Conservation (phyloP, 2,329 filamentous ascomycete species). For the Raffaelea ambrosiae region DNA sequence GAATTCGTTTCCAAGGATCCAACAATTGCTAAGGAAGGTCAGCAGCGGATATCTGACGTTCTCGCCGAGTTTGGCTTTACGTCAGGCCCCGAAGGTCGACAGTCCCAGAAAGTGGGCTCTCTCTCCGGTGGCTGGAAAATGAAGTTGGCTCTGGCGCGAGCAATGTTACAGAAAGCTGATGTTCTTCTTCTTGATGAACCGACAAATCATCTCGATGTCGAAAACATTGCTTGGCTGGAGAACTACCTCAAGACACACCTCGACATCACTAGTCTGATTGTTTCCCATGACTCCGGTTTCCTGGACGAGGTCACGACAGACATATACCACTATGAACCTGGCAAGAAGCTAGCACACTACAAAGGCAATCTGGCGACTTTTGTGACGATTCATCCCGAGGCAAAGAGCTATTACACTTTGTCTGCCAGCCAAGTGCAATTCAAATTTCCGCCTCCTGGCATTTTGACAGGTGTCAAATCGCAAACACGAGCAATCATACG, state of each 20-base stretch:
- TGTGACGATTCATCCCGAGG: constrained; percentile 84
- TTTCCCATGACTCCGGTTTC: constrained; percentile 97
- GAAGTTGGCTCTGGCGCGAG: constrained; percentile 92
- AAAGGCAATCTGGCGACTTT: constrained; percentile 77
- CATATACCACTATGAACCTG: constrained; percentile 94
- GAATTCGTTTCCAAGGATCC: constrained; percentile 90
- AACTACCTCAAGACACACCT: constrained; percentile 93
- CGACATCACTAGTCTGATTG: constrained; percentile 94
- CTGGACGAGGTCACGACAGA: constrained; percentile 96
- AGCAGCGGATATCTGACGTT: constrained; percentile 73
- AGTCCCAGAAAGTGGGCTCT: constrained; percentile 84
- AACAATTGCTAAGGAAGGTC: constrained; percentile 68
- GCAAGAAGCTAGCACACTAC: constrained; percentile 88
- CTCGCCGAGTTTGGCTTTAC: constrained; percentile 92
- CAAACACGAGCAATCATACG: constrained; percentile 88
- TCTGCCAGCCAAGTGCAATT: constrained; percentile 84
- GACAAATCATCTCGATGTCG: constrained; percentile 95
- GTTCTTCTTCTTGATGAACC: constrained; percentile 95
- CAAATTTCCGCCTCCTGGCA: constrained; percentile 95
- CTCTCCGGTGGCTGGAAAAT: constrained; percentile 99
- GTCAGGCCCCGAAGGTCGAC: constrained; percentile 76
- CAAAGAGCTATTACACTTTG: constrained; percentile 96
- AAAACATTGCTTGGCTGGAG: constrained; percentile 92
- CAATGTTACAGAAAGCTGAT: constrained; percentile 96
- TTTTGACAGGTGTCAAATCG: constrained; percentile 91